These are phyloP conservation scores for Aspergillus chevalieri DNA, from an alignment of 2,329 filamentous ascomycete species.

Conservation along the genomic window DNA sequence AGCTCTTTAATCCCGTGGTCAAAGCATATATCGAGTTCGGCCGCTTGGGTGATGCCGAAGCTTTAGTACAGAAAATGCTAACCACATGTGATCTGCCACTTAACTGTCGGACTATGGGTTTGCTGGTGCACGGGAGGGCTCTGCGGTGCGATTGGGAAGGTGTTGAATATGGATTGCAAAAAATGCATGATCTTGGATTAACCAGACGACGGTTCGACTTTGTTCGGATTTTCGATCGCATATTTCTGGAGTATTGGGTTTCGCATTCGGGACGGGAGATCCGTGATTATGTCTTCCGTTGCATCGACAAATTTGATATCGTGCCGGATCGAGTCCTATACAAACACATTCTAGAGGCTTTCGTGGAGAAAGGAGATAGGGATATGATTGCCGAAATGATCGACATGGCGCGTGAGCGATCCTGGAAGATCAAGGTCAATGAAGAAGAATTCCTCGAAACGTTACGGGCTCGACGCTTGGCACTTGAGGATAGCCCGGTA, in stretches of 20 bases:
- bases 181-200: constrained; percentile 30
- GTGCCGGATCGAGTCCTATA: constrained; percentile 34
- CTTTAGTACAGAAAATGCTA: constrained; percentile 31
- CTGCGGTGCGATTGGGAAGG: constrained; percentile 35
- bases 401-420: constrained; percentile 21
- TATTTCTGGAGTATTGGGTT: constrained; percentile 38
- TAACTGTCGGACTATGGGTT: constrained; percentile 29
- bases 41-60: constrained; percentile 28
- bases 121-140: constrained; percentile 33
- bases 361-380: constrained; percentile 33
- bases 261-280: constrained; percentile 29
- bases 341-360: constrained; percentile 34
- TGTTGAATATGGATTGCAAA: constrained; percentile 32
- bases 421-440: constrained; percentile 29
- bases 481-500: constrained; percentile 28
- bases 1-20: constrained; percentile 36
- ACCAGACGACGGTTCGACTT: constrained; percentile 26
- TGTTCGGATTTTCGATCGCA: constrained; percentile 30
- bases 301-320: constrained; percentile 31
- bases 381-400: constrained; percentile 27
- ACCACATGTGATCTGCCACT: constrained; percentile 23
- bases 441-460: constrained; percentile 25
- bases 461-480: constrained; percentile 28
- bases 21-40: constrained; percentile 36
- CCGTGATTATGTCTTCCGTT: constrained; percentile 30